phyloP scores from a whole-genome alignment of 2,329 filamentous ascomycete genomes.

The Stylonectria norvegica region DNA sequence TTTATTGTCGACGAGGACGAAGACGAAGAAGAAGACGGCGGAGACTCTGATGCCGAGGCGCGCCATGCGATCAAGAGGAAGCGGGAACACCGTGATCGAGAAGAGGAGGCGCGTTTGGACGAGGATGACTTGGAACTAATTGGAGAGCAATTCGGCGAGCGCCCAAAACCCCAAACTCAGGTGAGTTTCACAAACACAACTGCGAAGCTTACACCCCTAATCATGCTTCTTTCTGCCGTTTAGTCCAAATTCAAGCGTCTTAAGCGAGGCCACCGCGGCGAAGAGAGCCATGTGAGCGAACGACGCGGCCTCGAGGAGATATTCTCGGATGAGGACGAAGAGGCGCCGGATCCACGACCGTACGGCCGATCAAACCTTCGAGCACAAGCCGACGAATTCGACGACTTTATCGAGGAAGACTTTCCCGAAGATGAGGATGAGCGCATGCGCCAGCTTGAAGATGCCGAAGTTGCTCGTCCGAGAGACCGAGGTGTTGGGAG shows the following conservation, averaged over 20 bases:
- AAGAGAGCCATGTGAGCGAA: conserved; percentile 61
- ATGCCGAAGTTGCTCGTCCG: conserved; percentile 83
- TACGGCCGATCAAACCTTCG: conserved; percentile 55
- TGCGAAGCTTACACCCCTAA: neutral
- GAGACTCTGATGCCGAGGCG: conserved; percentile 52
- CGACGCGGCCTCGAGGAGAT: conserved; percentile 82
- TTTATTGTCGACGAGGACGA: conserved; percentile 96
- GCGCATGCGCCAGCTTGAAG: conserved; percentile 71
- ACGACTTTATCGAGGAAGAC: conserved; percentile 96
- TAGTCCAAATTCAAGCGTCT: conserved; percentile 93
- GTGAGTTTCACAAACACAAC: too few relatives aligned
- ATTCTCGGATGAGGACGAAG: conserved; percentile 92
- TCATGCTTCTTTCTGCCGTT: conserved; percentile 4
- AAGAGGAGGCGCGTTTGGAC: conserved; percentile 84
- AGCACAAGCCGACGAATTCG: conserved; percentile 72
- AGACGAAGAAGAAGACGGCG: conserved; percentile 68
- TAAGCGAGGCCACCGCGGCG: conserved; percentile 82
- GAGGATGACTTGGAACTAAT: conserved; percentile 97
- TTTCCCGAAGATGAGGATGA: conserved; percentile 84
- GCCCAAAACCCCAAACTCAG: conserved; percentile 62
- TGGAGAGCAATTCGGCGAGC: conserved; percentile 69
- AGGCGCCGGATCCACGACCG: conserved; percentile 53
- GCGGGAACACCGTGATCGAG: conserved; percentile 70
- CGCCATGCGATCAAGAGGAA: conserved; percentile 64
- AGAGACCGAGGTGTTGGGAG: conserved; percentile 66